Evolutionary conservation across 2,329 filamentous ascomycete genomes (phyloP), one percentile per base, ranked within the genome.

Genomic region (Neopestalotiopsis rosae): DNA sequence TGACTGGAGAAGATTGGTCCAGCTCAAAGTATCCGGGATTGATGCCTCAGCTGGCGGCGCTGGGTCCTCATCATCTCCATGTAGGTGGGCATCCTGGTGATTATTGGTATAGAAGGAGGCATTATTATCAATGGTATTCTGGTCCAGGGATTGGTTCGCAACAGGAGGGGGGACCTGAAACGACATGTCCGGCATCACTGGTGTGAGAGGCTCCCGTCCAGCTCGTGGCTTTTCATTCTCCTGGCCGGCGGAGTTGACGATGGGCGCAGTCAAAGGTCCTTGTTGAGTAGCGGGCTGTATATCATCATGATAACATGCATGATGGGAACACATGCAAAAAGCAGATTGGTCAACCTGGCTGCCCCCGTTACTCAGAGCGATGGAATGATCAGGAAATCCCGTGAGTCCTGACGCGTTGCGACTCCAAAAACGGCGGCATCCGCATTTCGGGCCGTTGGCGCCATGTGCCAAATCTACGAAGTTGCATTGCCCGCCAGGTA

Each of bases 271-370:
- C 28, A 72, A 66, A 65, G 74, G 62, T 71, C 72, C 56, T 69
- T 80, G 78, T 64, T 52, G 45, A 7, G 17, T 17, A 6, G 71
- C 68, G 61, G 77, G 70, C 68, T 77, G 78, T 34, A 74, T 78
- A 72, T 89, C 83, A 76, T 89, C 88, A 70, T 90, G 88, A 70
- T 84, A 90, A 76, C 88, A 90, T 66, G 88, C 88, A 77, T 90
- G 88, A 72, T 90, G 88, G 66, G 85, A 86, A 74, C 88, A 90
- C 88, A 90, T 89, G 79, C 88, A 90, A 82, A 84, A 88, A 69
- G 81, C 80, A 34, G 81, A 74, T 74, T 88, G 83, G 66, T 84
- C 84, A 10, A 71, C 71, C 66, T 30, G 58, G 52, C 42, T 64
- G 6, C 70, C 71, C 70, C 73, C 76, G 72, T 71, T 72, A 68